Percentiles rank a stretch among this genome's conserved stretches.
Evolutionary conservation across 768 basidiomycete genomes (phyloP).

Genomic region (Lactarius psammicola): DNA sequence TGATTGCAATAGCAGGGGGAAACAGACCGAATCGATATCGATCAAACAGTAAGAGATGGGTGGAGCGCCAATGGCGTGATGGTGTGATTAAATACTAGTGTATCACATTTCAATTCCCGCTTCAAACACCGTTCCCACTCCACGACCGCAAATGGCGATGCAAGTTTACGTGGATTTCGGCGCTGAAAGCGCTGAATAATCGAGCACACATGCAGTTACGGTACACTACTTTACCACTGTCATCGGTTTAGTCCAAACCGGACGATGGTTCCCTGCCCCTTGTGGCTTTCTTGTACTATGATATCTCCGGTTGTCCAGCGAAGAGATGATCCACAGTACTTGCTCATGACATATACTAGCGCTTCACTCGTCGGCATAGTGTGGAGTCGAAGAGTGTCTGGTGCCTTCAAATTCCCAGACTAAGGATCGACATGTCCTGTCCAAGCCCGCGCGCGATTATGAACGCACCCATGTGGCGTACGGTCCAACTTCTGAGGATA

Average conservation of each 20-base stretch:
- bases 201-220: neutral
- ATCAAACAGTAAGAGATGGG: slow-evolving; percentile 37
- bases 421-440: neutral
- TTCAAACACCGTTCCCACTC: slow-evolving; percentile 34
- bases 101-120: slow-evolving; percentile 51
- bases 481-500: neutral
- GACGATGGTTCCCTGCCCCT: no score
- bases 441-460: neutral
- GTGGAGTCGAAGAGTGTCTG: no score
- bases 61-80: neutral
- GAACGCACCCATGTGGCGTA: neutral
- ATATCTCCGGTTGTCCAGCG: no score
- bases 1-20: slow-evolving; percentile 35
- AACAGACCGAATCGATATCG: slow-evolving; percentile 14
- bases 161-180: no score
- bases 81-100: slow-evolving; percentile 41
- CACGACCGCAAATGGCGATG: neutral
- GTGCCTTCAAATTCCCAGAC: neutral
- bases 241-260: no score
- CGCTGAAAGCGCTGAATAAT: neutral
- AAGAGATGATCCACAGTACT: no score
- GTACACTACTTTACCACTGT: no score
- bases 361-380: no score
- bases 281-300: no score
- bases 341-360: no score